A percentile compares a stretch with the other conserved stretches of the same genome.
phyloP scores from a whole-genome alignment of 225 moss, liverwort and hornwort genomes.

The Marchantia polymorpha region DNA sequence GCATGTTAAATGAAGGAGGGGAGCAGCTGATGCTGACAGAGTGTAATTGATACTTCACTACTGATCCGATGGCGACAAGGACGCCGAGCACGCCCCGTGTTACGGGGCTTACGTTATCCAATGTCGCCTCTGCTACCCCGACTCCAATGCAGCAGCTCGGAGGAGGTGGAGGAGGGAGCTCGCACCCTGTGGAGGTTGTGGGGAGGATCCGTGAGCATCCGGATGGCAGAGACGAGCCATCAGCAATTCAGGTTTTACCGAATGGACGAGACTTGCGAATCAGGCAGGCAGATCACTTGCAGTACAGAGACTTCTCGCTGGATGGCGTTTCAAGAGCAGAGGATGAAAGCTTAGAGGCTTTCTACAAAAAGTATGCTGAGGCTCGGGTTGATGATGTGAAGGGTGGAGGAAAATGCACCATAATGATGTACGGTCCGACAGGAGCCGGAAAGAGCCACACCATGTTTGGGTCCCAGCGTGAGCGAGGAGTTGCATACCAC shows the following conservation, averaged over 20 bases:
- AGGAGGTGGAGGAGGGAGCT: neutral
- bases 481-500: constrained; percentile 81
- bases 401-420: constrained; percentile 77
- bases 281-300: constrained; percentile 52
- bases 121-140: constrained; percentile 10
- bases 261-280: constrained; percentile 45
- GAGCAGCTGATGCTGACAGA: neutral
- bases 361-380: constrained; percentile 75
- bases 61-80: constrained; percentile 27
- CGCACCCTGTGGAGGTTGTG: constrained; percentile 89
- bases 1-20: neutral
- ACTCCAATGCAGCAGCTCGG: constrained; percentile 24
- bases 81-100: constrained; percentile 39
- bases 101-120: constrained; percentile 28
- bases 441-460: constrained; percentile 95
- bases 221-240: constrained; percentile 67
- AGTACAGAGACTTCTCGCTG: constrained; percentile 71
- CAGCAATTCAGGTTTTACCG: constrained; percentile 64
- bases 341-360: constrained; percentile 59
- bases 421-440: constrained; percentile 98
- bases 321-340: constrained; percentile 86
- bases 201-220: constrained; percentile 88
- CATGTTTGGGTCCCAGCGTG: constrained; percentile 73
- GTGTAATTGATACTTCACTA: neutral
- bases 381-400: constrained; percentile 86